Evolutionary conservation across 306 rosid species (phyloP).

Genomic region (Amphicarpaea edgeworthii): DNA sequence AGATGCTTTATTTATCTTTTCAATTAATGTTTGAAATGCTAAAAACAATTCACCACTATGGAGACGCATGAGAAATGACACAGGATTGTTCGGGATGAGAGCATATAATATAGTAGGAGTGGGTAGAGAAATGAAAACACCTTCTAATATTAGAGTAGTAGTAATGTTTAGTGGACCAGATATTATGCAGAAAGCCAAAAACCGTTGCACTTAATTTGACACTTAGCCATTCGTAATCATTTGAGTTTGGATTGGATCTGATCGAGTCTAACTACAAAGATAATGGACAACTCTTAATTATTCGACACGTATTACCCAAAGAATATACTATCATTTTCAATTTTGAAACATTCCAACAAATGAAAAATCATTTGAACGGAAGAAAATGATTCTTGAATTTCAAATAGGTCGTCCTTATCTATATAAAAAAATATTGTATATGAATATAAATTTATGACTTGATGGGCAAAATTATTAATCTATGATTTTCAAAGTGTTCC

Average conservation of each 20-base stretch:
- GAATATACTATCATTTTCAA: constrained; percentile 6
- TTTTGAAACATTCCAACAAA: not conserved
- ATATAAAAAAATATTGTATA: not conserved
- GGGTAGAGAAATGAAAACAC: constrained; percentile 16
- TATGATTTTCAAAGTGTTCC: no score
- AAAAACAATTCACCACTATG: not conserved
- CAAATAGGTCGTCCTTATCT: not conserved
- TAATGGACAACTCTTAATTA: not conserved
- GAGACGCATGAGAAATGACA: not conserved
- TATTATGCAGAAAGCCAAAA: constrained; percentile 6
- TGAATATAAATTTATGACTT: no score
- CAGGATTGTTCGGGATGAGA: not conserved
- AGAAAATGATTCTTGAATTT: not conserved
- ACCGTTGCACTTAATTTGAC: constrained; percentile 37
- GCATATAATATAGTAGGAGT: not conserved
- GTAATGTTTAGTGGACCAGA: not conserved
- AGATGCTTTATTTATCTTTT: no score
- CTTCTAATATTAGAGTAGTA: no score
- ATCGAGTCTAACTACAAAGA: not conserved
- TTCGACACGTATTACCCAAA: constrained; percentile 12
- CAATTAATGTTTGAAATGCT: not conserved
- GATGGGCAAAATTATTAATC: no score
- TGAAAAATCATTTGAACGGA: not conserved
- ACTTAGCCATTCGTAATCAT: constrained; percentile 25
- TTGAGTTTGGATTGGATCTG: constrained; percentile 28